Conservation (phyloP, 106 monocot species). For the Phalaenopsis equestris region DNA sequence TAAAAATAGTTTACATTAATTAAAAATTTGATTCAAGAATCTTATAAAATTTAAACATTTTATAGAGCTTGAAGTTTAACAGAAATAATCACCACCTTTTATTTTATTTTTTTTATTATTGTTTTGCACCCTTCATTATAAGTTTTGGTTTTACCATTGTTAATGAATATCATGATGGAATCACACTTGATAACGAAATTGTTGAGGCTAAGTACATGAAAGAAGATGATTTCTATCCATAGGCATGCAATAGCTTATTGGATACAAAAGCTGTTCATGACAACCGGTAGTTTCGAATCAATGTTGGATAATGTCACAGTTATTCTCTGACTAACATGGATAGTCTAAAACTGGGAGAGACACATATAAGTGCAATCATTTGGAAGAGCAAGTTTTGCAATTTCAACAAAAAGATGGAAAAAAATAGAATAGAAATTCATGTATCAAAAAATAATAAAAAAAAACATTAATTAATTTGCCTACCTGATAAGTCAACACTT, state of each 20-base stretch:
- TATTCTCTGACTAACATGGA: neutral
- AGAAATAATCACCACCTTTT: too few relatives aligned
- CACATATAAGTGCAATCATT: neutral
- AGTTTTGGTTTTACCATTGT: too few relatives aligned
- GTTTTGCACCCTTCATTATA: too few relatives aligned
- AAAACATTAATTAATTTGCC: conserved; percentile 3
- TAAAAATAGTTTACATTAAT: too few relatives aligned
- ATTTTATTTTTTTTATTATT: too few relatives aligned
- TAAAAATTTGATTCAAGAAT: too few relatives aligned
- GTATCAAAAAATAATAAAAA: neutral
- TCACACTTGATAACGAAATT: neutral
- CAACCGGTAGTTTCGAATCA: neutral
- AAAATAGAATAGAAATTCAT: neutral
- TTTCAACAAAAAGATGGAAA: neutral
- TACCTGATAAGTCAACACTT: conserved; percentile 92
- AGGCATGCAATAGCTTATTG: neutral
- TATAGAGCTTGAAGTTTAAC: too few relatives aligned
- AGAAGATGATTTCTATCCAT: neutral
- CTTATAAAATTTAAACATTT: too few relatives aligned
- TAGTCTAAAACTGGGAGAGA: neutral
- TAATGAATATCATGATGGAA: neutral
- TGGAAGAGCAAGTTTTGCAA: neutral
- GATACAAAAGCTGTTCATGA: neutral
- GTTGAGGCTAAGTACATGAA: neutral
- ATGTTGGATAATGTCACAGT: neutral